Percentiles rank a stretch among this genome's conserved stretches.
phyloP scores from a whole-genome alignment of 768 basidiomycete genomes.

The Pulveroboletus ravenelii region DNA sequence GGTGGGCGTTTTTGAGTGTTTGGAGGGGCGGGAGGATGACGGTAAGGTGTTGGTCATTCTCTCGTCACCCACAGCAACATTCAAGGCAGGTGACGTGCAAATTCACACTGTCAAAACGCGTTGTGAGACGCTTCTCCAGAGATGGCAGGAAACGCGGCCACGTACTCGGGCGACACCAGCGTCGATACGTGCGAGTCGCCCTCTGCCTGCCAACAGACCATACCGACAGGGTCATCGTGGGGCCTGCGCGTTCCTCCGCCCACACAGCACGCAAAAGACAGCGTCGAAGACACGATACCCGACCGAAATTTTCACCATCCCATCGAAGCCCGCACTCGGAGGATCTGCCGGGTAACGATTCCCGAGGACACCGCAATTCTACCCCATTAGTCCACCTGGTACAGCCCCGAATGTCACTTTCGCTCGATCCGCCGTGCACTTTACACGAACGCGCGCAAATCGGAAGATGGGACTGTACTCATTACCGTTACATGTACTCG shows the following conservation, averaged over 20 bases:
- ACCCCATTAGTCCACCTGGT: too few species aligned
- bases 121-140: constrained; percentile 6
- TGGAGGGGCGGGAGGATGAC: constrained; percentile 14
- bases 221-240: too few species aligned
- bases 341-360: constrained; percentile 15
- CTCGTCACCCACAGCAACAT: constrained; percentile 28
- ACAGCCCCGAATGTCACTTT: too few species aligned
- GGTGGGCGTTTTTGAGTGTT: constrained; percentile 22
- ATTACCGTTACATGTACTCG: too few species aligned
- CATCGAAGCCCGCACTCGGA: constrained; percentile 15
- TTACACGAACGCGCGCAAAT: not conserved
- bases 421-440: too few species aligned
- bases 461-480: too few species aligned
- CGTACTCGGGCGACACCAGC: constrained; percentile 11
- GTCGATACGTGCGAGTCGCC: too few species aligned
- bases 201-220: too few species aligned
- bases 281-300: constrained; percentile 11
- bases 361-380: constrained; percentile 19
- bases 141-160: constrained; percentile 23
- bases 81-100: constrained; percentile 17
- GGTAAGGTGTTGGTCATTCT: constrained; percentile 22
- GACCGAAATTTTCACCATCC: constrained; percentile 10
- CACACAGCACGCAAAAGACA: constrained; percentile 1
- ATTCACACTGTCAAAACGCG: constrained; percentile 28
- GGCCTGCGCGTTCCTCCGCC: not conserved